phyloP scores from a whole-genome alignment of 768 basidiomycete species.

The Tephrocybe rancida region DNA sequence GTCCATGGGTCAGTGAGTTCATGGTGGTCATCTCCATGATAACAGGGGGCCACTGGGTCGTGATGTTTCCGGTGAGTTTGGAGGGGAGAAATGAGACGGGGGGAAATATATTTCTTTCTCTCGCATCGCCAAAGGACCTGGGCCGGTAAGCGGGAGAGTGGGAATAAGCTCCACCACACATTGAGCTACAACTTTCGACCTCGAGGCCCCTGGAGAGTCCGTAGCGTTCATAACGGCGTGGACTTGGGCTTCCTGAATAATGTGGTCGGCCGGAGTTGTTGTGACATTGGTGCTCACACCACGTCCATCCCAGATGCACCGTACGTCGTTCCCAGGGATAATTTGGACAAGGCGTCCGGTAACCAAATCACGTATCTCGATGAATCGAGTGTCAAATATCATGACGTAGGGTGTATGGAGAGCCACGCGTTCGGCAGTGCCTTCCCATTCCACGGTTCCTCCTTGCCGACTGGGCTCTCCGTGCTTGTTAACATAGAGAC shows the following conservation, averaged over 20 bases:
- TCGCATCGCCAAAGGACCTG: constrained; percentile 25
- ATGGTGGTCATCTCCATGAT: constrained; percentile 5
- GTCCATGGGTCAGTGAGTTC: constrained; percentile 1
- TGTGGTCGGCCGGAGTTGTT: constrained; percentile 62
- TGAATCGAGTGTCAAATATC: constrained; percentile 89
- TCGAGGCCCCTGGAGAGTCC: constrained; percentile 42
- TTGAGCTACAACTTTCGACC: constrained; percentile 59
- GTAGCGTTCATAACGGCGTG: constrained; percentile 84
- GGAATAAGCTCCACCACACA: constrained; percentile 81
- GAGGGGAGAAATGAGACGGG: constrained; percentile 17
- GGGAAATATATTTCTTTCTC: constrained; percentile 9
- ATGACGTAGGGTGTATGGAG: constrained; percentile 90
- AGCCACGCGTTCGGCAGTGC: constrained; percentile 85
- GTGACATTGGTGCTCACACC: constrained; percentile 57
- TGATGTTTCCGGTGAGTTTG: constrained; percentile 15
- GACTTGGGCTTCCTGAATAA: constrained; percentile 77
- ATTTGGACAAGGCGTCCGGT: constrained; percentile 85
- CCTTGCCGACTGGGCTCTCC: constrained; percentile 81
- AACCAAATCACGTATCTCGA: constrained; percentile 87
- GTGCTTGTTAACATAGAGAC: constrained; percentile 92
- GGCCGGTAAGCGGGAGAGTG: constrained; percentile 67
- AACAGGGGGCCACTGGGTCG: constrained; percentile 5
- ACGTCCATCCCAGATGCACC: constrained; percentile 92
- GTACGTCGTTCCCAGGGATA: constrained; percentile 81
- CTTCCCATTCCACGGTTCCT: constrained; percentile 94